Percentiles rank a stretch among this genome's conserved stretches.
Conservation (phyloP, 2,329 filamentous ascomycete genomes). For the Colletotrichum orchidophilum region DNA sequence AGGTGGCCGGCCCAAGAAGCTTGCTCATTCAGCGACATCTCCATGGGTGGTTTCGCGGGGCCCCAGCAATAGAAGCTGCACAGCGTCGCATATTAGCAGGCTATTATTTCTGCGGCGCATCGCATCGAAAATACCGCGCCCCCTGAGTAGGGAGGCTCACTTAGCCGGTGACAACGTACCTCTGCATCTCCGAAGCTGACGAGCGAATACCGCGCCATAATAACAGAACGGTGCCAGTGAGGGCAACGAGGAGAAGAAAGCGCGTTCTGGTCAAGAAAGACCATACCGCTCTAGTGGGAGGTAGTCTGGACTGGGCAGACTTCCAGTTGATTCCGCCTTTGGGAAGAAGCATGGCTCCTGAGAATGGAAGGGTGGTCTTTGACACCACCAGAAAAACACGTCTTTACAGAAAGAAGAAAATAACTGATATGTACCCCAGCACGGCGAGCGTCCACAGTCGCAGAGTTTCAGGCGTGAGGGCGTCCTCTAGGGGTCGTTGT, state of each 20-base stretch:
- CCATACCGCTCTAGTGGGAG: slow-evolving; percentile 77
- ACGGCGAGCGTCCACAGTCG: slow-evolving; percentile 11
- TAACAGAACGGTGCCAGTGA: slow-evolving; percentile 78
- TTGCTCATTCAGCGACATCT: slow-evolving; percentile 92
- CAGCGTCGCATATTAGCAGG: slow-evolving; percentile 13
- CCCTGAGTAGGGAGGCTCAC: not conserved
- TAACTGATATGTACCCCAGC: not conserved
- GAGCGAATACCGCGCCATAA: slow-evolving; percentile 88
- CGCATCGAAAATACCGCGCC: not conserved
- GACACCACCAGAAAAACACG: slow-evolving; percentile 47
- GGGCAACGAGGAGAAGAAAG: slow-evolving; percentile 77
- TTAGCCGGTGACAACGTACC: slow-evolving; percentile 62
- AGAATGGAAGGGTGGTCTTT: slow-evolving; percentile 45
- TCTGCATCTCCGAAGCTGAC: slow-evolving; percentile 89
- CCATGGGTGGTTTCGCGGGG: slow-evolving; percentile 92
- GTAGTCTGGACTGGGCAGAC: slow-evolving; percentile 81
- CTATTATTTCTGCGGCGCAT: not conserved
- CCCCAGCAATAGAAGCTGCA: slow-evolving; percentile 96
- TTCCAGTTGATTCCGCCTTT: slow-evolving; percentile 95
- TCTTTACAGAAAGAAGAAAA: slow-evolving; percentile 22
- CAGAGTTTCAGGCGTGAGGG: not conserved
- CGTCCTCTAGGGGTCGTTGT: not conserved
- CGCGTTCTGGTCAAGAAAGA: slow-evolving; percentile 79
- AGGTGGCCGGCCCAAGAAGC: slow-evolving; percentile 88
- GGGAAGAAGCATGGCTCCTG: slow-evolving; percentile 79